Evolutionary conservation across 2,329 filamentous ascomycete species (phyloP), one percentile per base, ranked within the genome.

Genomic region (Tolypocladium tropicale): DNA sequence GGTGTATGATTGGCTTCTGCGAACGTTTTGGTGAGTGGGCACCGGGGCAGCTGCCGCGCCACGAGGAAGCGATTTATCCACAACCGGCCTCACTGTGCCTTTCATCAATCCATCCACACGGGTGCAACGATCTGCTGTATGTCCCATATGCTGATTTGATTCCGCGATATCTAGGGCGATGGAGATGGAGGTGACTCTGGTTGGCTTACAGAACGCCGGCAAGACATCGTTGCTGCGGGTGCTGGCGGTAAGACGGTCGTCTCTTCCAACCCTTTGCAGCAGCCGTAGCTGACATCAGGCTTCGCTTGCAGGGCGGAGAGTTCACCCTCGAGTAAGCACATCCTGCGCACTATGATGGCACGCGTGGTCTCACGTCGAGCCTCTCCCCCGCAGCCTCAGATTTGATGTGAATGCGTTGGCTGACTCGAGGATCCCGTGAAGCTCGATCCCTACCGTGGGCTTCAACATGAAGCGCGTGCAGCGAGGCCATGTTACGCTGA

Each of bases 181-280:
- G 63, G 94, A 99, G 78, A 96, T 99, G 92, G 94, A 99, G 76
- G 93, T 99, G 70, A 97, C 94, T 64, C 95, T 99, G 88, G 93
- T 99, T 71, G 94, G 94, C 28, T 78, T 99, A 69, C 94, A 99
- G 72, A 97, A 97, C 76, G 94, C 94, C 58, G 94, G 94, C 68
- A 99, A 99, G 78, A 97, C 94, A 41, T 97, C 93, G 60, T 75
- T 99, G 68, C 79, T 99, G 72, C 84, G 92, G 65, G 93, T 97
- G 66, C 81, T 99, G 66, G 92, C 93, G 78, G 94, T 99, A 85
- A 83, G 93, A 71, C 57, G 57, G 48, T 55, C n/a, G 52, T 53
- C 51, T 21, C 36, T 54, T 55, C 39, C 23, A 5, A 18, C 37
- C 28, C 11, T 46, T 23, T 21, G 16, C 37, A n/a, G 49, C 53